Base-by-base conservation (phyloP, 2,329 filamentous ascomycete genomes). In the Cladosporium austrohemisphaericum region DNA sequence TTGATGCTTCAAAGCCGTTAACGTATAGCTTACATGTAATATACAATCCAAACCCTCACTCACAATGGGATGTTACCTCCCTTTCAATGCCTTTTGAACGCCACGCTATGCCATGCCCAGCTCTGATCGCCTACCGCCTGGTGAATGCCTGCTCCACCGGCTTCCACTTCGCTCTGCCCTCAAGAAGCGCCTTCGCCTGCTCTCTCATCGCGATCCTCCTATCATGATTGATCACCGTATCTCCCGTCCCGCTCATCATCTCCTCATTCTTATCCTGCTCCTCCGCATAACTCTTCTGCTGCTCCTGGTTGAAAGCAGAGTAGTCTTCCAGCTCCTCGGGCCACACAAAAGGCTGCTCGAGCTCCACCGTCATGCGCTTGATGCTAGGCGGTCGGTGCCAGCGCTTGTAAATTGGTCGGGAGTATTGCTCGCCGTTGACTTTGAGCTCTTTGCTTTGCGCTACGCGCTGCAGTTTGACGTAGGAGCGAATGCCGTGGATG, bases 341-440 rank as follows among this genome's bases (percentile, higher is more conserved):
- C 86, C 88, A 97, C 50, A 87, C 82, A 73, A 98, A 98, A 4
- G 91, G 88, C 73, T 84, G 75, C 54, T 78, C 81, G 73, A 98
- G 80, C 76, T 96, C 88, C 36, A 94, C 88, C 33, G 86, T 95
- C 93, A 98, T 98, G 69, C 84, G 86, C 79, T 98, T 98, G 63
- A 84, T 78, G 41, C 83, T 74, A 56, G 79, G 76, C 20, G 87
- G 86, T 19, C 92, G 81, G 68, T 82, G 84, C 75, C 81, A 83
- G 54, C 77, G 76, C 53, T 78, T 61, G 29, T 53, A 51, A 16
- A 53, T 45, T 11, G 61, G 61, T 5, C 55, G 49, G 5, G 51
- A 14, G 11, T 52, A 31, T 7, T 35, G 18, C 13, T 52, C 35
- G 20, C 33, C 32, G 29, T 20, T 41, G 33, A 28, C 25, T 29